These are phyloP conservation scores for Phoma sp. DNA, from an alignment of 2,329 filamentous ascomycete genomes.

Conservation along the genomic window DNA sequence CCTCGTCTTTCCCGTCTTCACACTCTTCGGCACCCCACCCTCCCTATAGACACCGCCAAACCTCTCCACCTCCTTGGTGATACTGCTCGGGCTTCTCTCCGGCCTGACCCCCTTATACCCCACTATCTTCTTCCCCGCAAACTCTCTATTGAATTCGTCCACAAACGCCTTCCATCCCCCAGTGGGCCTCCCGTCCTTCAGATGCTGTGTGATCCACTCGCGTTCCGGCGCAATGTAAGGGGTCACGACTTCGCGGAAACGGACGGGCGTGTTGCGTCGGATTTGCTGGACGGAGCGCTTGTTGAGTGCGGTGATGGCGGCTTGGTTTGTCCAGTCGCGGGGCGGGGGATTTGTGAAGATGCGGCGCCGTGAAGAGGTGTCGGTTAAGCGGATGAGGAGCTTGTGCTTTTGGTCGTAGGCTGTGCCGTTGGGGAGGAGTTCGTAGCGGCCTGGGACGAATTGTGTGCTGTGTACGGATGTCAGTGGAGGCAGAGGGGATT, in stretches of 20 bases:
- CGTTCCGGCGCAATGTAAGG: conserved; percentile 32
- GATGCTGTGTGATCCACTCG: conserved; percentile 31
- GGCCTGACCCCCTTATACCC: conserved; percentile 17
- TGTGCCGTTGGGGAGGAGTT: conserved; percentile 29
- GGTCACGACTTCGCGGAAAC: conserved; percentile 32
- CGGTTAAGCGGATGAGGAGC: conserved; percentile 33
- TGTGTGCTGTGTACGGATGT: conserved; percentile 18
- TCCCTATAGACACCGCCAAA: conserved; percentile 32
- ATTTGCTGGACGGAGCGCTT: conserved; percentile 41
- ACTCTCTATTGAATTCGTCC: conserved; percentile 30
- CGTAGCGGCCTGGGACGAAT: conserved; percentile 38
- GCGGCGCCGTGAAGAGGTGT: conserved; percentile 25
- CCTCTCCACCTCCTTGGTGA: conserved; percentile 40
- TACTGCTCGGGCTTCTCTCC: conserved; percentile 25
- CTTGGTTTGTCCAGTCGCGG: conserved; percentile 35
- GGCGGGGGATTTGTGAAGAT: conserved; percentile 38
- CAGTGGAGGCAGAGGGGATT: background rate
- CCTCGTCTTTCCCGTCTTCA: background rate
- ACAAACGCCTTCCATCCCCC: conserved; percentile 35
- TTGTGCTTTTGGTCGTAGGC: conserved; percentile 36
- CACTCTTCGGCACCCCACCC: conserved; percentile 23
- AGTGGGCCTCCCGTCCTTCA: conserved; percentile 27
- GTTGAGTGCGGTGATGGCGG: conserved; percentile 34
- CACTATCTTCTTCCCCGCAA: conserved; percentile 23
- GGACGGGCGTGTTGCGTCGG: conserved; percentile 34